Conservation (phyloP, 176 grass and related monocot genomes). For the Cymbopogon citratus region DNA sequence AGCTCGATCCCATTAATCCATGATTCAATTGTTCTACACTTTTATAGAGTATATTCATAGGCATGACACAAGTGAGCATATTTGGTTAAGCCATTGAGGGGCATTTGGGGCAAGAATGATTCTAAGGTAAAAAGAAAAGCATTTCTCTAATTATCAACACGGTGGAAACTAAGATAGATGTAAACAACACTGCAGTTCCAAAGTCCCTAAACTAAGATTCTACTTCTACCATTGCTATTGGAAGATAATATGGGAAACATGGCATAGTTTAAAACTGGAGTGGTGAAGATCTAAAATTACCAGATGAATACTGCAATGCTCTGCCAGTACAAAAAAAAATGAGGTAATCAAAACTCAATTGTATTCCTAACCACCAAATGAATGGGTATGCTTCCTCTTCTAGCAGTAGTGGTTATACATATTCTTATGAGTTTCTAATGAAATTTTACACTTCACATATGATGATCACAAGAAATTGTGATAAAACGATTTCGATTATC, state of each 20-base stretch:
- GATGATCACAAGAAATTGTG: background rate
- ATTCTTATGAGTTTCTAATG: background rate
- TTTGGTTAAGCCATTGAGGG: background rate
- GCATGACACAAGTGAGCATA: background rate
- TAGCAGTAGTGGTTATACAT: background rate
- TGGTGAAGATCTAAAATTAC: background rate
- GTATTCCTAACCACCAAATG: background rate
- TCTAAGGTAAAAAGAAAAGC: background rate
- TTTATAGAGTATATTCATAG: conserved; percentile 9
- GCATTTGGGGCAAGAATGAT: background rate
- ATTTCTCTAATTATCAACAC: background rate
- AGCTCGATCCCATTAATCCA: background rate
- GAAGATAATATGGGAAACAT: background rate
- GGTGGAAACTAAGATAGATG: background rate
- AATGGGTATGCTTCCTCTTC: background rate
- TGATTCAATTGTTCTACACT: background rate
- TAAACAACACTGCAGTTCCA: background rate
- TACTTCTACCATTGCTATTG: background rate
- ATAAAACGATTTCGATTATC: background rate
- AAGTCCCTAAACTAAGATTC: background rate
- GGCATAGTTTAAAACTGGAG: background rate
- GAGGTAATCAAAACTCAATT: background rate
- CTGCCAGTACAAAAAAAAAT: background rate
- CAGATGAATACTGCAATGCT: background rate
- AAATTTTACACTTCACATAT: background rate